These are phyloP conservation scores for Cutaneotrichosporon sp. DNA, from an alignment of 1,284 basidiomycete species.

Conservation along the genomic window DNA sequence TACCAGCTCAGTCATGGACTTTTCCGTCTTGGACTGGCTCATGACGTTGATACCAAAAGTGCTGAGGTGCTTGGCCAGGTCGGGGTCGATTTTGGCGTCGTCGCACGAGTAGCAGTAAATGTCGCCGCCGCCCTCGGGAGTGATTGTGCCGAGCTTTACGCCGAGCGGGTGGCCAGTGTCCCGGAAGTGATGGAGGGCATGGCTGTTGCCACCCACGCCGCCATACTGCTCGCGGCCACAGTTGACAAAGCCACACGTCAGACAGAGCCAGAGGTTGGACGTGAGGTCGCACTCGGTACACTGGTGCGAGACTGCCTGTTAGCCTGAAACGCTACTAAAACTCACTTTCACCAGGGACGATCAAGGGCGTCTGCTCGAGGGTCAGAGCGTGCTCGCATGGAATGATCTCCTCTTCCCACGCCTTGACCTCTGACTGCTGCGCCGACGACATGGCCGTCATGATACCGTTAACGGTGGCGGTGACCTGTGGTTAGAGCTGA, in stretches of 20 bases:
- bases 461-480: constrained; percentile 62
- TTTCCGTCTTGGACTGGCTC: constrained; percentile 85
- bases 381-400: constrained; percentile 82
- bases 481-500: constrained; percentile 48
- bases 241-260: constrained; percentile 89
- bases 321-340: constrained; percentile 19
- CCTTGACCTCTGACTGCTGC: constrained; percentile 87
- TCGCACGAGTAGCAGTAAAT: constrained; percentile 93
- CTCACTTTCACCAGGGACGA: constrained; percentile 34
- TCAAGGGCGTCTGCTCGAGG: constrained; percentile 60
- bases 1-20: constrained; percentile 92
- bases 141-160: constrained; percentile 95
- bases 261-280: constrained; percentile 90
- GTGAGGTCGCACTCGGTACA: constrained; percentile 74
- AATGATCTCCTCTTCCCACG: constrained; percentile 92
- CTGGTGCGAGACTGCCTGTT: constrained; percentile 60
- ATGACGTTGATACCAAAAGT: constrained; percentile 84
- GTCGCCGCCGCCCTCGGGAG: constrained; percentile 81
- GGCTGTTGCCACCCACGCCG: constrained; percentile 80
- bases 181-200: constrained; percentile 77
- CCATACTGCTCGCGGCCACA: constrained; percentile 88
- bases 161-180: constrained; percentile 72
- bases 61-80: constrained; percentile 67
- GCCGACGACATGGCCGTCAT: constrained; percentile 81
- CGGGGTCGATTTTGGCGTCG: constrained; percentile 76